Evolutionary conservation across 257 asterid species (phyloP).

Genomic region (Solanum bulbocastanum): DNA sequence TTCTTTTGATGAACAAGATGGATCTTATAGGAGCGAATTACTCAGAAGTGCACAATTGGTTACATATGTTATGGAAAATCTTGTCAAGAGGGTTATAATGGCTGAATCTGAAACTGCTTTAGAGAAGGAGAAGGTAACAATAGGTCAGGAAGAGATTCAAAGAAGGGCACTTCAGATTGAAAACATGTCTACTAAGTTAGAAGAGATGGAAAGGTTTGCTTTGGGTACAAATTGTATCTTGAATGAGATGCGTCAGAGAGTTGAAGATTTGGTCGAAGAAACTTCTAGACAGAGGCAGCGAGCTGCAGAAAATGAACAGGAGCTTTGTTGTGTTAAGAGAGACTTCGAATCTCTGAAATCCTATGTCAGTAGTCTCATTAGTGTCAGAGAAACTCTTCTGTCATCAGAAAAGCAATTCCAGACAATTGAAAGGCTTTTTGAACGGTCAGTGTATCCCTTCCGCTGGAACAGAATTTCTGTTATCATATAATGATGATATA

Average conservation of each 20-base stretch:
- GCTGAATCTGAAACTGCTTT: slow-evolving; percentile 79
- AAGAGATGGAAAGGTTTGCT: slow-evolving; percentile 93
- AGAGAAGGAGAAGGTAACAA: slow-evolving; percentile 69
- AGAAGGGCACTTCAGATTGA: slow-evolving; percentile 65
- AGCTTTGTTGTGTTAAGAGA: slow-evolving; percentile 82
- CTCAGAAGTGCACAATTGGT: slow-evolving; percentile 71
- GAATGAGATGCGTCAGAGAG: slow-evolving; percentile 88
- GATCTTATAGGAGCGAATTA: slow-evolving; percentile 48
- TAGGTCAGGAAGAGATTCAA: slow-evolving; percentile 69
- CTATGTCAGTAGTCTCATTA: slow-evolving; percentile 77
- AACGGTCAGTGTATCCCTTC: slow-evolving; percentile 50
- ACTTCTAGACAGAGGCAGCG: slow-evolving; percentile 88
- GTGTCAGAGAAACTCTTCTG: slow-evolving; percentile 94
- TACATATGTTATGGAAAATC: slow-evolving; percentile 81
- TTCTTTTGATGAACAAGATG: slow-evolving; percentile 56
- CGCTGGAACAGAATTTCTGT: not conserved
- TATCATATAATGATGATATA: not conserved
- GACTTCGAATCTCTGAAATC: slow-evolving; percentile 90
- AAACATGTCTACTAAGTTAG: slow-evolving; percentile 71
- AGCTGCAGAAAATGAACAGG: slow-evolving; percentile 93
- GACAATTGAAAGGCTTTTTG: slow-evolving; percentile 89
- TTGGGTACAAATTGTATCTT: slow-evolving; percentile 60
- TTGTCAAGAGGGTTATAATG: slow-evolving; percentile 68
- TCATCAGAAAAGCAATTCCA: slow-evolving; percentile 97
- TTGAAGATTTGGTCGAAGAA: slow-evolving; percentile 95